Conservation (phyloP, 2,329 filamentous ascomycete species). For the Phoma sp. region DNA sequence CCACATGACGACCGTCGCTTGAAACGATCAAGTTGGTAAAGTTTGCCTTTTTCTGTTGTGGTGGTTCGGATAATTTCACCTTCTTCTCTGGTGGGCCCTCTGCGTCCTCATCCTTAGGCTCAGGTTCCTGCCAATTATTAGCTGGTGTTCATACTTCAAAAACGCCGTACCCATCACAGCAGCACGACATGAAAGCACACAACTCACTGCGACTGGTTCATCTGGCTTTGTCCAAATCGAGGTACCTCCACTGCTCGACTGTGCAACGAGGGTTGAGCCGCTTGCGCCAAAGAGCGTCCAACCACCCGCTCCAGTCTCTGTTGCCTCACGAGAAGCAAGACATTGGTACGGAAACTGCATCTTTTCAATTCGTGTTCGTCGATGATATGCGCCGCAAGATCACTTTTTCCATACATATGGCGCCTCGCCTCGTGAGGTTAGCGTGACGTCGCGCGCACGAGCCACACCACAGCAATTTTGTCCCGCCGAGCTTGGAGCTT, state of each 20-base stretch:
- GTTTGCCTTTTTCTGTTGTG: conserved; percentile 57
- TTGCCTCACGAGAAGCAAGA: conserved; percentile 33
- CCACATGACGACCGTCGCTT: conserved; percentile 67
- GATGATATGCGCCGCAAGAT: conserved; percentile 8
- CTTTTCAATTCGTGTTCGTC: conserved; percentile 4
- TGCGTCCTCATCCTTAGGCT: conserved; percentile 27
- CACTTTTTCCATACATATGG: conserved; percentile 7
- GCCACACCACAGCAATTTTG: conserved; percentile 37
- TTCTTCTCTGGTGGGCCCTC: conserved; percentile 50
- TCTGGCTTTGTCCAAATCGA: conserved; percentile 38
- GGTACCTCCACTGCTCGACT: conserved; percentile 37
- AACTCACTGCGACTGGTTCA: conserved; percentile 32
- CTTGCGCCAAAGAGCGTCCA: conserved; percentile 73
- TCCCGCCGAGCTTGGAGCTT: conserved; percentile 19
- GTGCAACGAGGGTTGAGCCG: conserved; percentile 70
- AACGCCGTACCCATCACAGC: background rate
- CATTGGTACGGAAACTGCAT: conserved; percentile 52
- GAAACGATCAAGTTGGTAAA: conserved; percentile 73
- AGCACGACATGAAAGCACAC: background rate
- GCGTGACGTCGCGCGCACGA: conserved; percentile 22
- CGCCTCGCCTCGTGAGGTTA: conserved; percentile 22
- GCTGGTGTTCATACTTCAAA: conserved; percentile 1
- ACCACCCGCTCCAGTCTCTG: conserved; percentile 17
- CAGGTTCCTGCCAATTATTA: conserved; percentile 25
- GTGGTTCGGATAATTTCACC: conserved; percentile 46